Conservation (phyloP, 371 early-diverging fungal genomes). For the Mortierella sp. region DNA sequence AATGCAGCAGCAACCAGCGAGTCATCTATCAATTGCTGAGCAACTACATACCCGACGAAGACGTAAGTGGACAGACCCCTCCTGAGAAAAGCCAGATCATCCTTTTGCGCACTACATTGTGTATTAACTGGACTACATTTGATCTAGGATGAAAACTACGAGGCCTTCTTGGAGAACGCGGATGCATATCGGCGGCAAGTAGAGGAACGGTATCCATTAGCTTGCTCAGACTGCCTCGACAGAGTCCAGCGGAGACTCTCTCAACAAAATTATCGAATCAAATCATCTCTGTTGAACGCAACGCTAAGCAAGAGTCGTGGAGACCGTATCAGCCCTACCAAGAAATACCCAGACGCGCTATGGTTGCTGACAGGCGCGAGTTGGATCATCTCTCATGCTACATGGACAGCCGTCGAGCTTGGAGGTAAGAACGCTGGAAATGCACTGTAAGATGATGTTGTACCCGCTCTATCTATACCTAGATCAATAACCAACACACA, state of each 20-base stretch:
- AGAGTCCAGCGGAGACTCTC: conserved; percentile 38
- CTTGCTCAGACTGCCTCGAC: conserved; percentile 35
- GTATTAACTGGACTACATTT: background rate
- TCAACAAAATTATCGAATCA: conserved; percentile 38
- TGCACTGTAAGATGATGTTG: background rate
- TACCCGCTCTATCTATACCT: background rate
- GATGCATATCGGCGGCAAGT: conserved; percentile 39
- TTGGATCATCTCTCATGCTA: conserved; percentile 22
- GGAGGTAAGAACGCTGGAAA: conserved; percentile 12
- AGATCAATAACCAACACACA: background rate
- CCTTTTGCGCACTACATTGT: background rate
- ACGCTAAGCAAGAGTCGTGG: conserved; percentile 47
- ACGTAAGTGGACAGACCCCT: conserved; percentile 21
- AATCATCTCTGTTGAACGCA: conserved; percentile 36
- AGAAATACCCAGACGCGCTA: conserved; percentile 23
- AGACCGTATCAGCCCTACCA: conserved; percentile 27
- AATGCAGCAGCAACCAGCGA: conserved; percentile 46
- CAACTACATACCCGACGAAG: conserved; percentile 55
- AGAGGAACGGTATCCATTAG: conserved; percentile 53
- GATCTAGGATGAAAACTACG: conserved; percentile 44
- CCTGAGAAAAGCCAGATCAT: background rate
- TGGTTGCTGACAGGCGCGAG: conserved; percentile 39
- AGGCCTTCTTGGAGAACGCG: conserved; percentile 36
- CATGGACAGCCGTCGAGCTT: conserved; percentile 16
- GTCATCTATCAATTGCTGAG: conserved; percentile 53